These are phyloP conservation scores for Hypsizygus ulmarius DNA, from an alignment of 1,284 basidiomycete species.

Conservation along the genomic window DNA sequence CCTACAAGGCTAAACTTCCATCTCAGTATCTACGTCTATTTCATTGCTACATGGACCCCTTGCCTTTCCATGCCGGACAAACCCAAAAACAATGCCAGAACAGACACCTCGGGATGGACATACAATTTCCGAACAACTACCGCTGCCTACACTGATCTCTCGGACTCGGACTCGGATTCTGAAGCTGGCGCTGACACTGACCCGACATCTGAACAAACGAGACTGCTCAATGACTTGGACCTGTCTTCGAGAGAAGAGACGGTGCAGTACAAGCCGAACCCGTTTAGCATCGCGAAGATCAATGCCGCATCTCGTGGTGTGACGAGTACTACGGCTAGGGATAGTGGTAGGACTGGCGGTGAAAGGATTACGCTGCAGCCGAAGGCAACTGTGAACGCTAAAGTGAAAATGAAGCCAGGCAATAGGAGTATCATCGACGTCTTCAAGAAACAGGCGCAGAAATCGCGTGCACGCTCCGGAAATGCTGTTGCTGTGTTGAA, in stretches of 20 bases:
- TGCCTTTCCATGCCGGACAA: neutral
- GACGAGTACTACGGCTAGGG: neutral
- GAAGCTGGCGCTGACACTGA: neutral
- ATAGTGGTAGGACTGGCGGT: neutral
- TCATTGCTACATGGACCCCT: neutral
- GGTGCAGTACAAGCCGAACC: slow-evolving; percentile 64
- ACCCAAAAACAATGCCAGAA: neutral
- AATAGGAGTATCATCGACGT: slow-evolving; percentile 26
- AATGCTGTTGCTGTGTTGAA: slow-evolving; percentile 3
- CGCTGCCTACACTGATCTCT: slow-evolving; percentile 3
- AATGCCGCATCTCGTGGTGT: slow-evolving; percentile 55
- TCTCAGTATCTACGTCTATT: neutral
- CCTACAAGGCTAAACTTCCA: too few species aligned
- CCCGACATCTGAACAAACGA: slow-evolving; percentile 24
- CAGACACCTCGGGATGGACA: slow-evolving; percentile 16
- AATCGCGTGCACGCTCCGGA: neutral
- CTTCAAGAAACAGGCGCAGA: slow-evolving; percentile 28
- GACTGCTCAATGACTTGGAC: slow-evolving; percentile 53
- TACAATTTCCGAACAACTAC: slow-evolving; percentile 15
- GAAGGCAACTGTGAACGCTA: slow-evolving; percentile 4
- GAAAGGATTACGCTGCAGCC: slow-evolving; percentile 1
- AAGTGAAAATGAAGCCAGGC: neutral
- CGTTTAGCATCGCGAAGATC: slow-evolving; percentile 72
- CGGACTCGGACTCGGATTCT: slow-evolving; percentile 11
- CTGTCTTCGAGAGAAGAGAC: slow-evolving; percentile 54